phyloP scores from a whole-genome alignment of 306 rosid species.

The Citrullus amarus region DNA sequence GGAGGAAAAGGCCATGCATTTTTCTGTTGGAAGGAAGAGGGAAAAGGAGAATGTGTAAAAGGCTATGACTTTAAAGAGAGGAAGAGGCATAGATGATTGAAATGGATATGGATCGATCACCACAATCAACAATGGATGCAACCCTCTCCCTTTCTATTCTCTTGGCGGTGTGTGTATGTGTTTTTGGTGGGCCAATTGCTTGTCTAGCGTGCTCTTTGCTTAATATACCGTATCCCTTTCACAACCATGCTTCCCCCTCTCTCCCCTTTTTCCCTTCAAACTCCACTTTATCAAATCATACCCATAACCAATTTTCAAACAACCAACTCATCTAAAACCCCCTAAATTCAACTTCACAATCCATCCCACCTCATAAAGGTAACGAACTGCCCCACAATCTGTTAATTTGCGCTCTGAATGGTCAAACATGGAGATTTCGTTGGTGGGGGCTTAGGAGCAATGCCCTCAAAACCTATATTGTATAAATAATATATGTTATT shows the following conservation, averaged over 20 bases:
- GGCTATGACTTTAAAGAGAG: background rate
- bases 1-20: background rate
- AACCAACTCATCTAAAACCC: too few species aligned
- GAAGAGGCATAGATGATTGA: background rate
- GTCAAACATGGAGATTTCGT: too few species aligned
- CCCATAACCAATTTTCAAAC: background rate
- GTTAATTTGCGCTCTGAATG: too few species aligned
- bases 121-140: background rate
- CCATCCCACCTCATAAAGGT: too few species aligned
- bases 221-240: background rate
- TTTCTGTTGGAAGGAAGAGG: background rate
- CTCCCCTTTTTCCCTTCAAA: background rate
- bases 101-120: background rate
- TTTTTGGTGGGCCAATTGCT: constrained; percentile 57
- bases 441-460: too few species aligned
- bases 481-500: too few species aligned
- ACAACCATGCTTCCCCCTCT: background rate
- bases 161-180: constrained; percentile 13
- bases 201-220: constrained; percentile 81
- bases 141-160: background rate
- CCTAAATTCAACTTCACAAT: too few species aligned
- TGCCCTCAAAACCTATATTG: too few species aligned
- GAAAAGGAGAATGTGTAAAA: background rate
- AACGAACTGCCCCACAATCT: too few species aligned
- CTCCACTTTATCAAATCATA: background rate